A percentile compares a stretch with the other conserved stretches of the same genome.
phyloP scores from a whole-genome alignment of 768 basidiomycete genomes.

The Solioccasus polychromus region DNA sequence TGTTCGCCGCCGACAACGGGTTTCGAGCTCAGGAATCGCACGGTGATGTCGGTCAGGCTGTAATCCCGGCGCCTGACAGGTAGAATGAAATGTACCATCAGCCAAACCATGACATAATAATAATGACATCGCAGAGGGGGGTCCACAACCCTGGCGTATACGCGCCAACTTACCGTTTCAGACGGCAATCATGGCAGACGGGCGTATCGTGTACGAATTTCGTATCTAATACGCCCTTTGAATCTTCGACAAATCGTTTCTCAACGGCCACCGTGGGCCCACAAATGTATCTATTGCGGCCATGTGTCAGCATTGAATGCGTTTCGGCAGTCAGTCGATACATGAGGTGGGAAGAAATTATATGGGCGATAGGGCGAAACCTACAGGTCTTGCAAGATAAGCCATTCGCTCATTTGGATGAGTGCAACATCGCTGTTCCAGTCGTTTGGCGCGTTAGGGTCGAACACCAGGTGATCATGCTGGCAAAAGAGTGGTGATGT shows the following conservation, averaged over 20 bases:
- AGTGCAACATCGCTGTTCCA: slow-evolving; percentile 54
- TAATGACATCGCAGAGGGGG: background rate
- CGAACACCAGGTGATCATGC: slow-evolving; percentile 60
- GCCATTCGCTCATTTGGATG: slow-evolving; percentile 65
- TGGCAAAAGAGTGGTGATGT: slow-evolving; percentile 64
- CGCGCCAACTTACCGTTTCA: slow-evolving; percentile 45
- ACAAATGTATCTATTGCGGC: slow-evolving; percentile 48
- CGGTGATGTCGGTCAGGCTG: slow-evolving; percentile 57
- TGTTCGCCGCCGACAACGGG: slow-evolving; percentile 31
- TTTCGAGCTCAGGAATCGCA: slow-evolving; percentile 43
- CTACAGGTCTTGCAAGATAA: slow-evolving; percentile 54
- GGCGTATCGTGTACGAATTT: slow-evolving; percentile 47
- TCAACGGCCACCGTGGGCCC: slow-evolving; percentile 53
- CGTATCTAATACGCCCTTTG: slow-evolving; percentile 29
- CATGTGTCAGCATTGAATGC: slow-evolving; percentile 17
- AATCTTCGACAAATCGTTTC: slow-evolving; percentile 29
- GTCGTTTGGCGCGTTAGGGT: slow-evolving; percentile 62
- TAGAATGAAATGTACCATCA: slow-evolving; percentile 19
- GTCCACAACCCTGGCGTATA: no score
- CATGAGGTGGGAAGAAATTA: slow-evolving; percentile 6
- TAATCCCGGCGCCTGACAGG: slow-evolving; percentile 41
- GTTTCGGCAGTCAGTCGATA: slow-evolving; percentile 5
- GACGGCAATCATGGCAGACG: slow-evolving; percentile 61
- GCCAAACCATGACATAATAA: slow-evolving; percentile 10
- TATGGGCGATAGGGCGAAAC: slow-evolving; percentile 25